phyloP scores from a whole-genome alignment of 2,329 filamentous ascomycete species.

The Aspergillus flavus region DNA sequence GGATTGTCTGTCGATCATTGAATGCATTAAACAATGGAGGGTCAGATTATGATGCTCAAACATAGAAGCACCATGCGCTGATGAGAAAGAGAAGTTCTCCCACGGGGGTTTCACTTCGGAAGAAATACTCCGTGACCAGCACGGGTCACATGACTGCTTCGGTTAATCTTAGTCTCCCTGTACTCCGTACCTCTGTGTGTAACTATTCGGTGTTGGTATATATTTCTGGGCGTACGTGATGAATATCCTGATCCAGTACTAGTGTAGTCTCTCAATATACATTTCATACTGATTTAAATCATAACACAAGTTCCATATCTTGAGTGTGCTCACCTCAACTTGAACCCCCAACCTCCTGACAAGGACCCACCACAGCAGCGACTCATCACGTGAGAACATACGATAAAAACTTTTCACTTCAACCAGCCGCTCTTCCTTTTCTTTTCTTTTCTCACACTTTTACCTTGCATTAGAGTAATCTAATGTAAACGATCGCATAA shows the following conservation, averaged over 20 bases:
- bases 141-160: too few relatives aligned
- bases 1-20: neutral
- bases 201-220: neutral
- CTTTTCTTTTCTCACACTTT: constrained; percentile 42
- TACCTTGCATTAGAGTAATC: constrained; percentile 21
- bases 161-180: neutral
- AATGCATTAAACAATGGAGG: neutral
- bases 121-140: too few relatives aligned
- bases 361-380: constrained; percentile 15
- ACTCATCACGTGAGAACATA: too few relatives aligned
- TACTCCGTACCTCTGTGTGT: neutral
- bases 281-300: too few relatives aligned
- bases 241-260: too few relatives aligned
- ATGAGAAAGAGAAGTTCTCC: neutral
- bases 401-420: too few relatives aligned
- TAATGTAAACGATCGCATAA: constrained; percentile 47
- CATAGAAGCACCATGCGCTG: neutral
- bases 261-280: too few relatives aligned
- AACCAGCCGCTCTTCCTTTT: constrained; percentile 6
- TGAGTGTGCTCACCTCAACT: neutral
- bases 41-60: neutral
- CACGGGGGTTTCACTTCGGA: too few relatives aligned
- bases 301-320: too few relatives aligned
- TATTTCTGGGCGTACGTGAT: neutral
- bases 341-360: neutral